Conservation (phyloP, 2,329 filamentous ascomycete species). For the Chaetomium globosum region DNA sequence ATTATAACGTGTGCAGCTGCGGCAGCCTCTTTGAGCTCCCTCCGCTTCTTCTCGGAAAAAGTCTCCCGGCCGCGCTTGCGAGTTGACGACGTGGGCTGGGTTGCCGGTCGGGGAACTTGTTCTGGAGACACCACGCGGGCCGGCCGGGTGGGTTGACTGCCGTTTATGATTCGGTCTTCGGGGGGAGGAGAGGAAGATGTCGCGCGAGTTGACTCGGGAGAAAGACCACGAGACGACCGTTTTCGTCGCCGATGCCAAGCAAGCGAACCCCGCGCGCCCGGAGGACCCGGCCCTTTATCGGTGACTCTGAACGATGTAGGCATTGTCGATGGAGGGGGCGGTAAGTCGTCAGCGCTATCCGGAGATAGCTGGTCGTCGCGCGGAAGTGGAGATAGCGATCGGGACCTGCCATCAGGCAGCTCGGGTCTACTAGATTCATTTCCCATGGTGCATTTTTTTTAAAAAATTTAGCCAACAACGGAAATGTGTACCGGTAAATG, state of each 20-base stretch:
- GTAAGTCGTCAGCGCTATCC: constrained; percentile 3
- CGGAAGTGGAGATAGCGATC: constrained; percentile 28
- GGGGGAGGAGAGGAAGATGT: background rate
- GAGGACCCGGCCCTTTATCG: background rate
- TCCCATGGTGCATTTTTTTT: constrained; percentile 24
- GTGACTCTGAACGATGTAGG: background rate
- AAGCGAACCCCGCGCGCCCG: constrained; percentile 2
- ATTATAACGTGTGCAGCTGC: background rate
- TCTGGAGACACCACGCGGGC: background rate
- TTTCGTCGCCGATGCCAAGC: constrained; percentile 7
- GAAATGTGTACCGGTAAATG: too few relatives aligned
- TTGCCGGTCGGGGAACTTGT: background rate
- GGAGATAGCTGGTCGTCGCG: constrained; percentile 16
- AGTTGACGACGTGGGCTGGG: constrained; percentile 9
- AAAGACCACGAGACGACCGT: background rate
- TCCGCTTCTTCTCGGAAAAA: background rate
- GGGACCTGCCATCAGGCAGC: constrained; percentile 15
- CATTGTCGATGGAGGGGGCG: constrained; percentile 21
- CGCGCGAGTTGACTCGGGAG: background rate
- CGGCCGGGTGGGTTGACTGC: constrained; percentile 8
- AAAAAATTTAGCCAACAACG: background rate
- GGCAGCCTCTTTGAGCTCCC: background rate
- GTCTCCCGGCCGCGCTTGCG: background rate
- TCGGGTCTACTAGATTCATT: constrained; percentile 25
- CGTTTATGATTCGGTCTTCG: background rate